Base-by-base conservation (phyloP, 805 yeast genomes). In the Saturnispora diversa region DNA sequence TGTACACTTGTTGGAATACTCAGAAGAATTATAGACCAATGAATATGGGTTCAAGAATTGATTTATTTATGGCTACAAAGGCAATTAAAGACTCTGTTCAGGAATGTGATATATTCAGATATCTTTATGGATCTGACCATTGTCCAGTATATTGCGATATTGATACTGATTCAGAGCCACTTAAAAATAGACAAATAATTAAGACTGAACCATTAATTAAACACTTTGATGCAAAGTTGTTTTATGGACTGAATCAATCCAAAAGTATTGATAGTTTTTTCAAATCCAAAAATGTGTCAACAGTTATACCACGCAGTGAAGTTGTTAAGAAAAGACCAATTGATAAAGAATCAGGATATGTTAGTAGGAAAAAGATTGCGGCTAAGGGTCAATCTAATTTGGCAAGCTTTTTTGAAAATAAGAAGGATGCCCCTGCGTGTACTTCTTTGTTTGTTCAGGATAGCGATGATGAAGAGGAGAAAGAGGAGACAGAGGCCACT, bases 1-100 rank as follows among this genome's bases (percentile, higher is more conserved):
- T 87, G 74, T 92, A 82, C 55, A 87, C 97, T 0, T 92, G 88
- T 35, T 90, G 98, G 98, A 88, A 87, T 58, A 82, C 87, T 2
- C 60, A 78, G 49, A 72, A 74, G 38, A 82, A 82, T 50, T 72
- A 83, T 16, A 63, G 98, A 23, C 87, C 92, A 1, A 66, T 80
- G 1, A 90, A 90, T 54, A 82, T 71, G 58, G 97, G 98, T 0
- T 82, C 96, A 2, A 66, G 98, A 39, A 80, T 90, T 19, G 98
- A 90, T 57, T 70, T 80, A 49, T 77, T 90, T 5, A 57, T 87
- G 6, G 59, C 72, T 0, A 70, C 81, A 20, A 46, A 60, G 7
- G 50, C 48, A 0, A 45, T 81, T 1, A 45, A 53, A 3, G 58
- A 66, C 32, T 69, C 76, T 1, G 71, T 71, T 9, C 21, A 21